Conservation (phyloP, 1,284 basidiomycete genomes). For the Mycena citricolor region DNA sequence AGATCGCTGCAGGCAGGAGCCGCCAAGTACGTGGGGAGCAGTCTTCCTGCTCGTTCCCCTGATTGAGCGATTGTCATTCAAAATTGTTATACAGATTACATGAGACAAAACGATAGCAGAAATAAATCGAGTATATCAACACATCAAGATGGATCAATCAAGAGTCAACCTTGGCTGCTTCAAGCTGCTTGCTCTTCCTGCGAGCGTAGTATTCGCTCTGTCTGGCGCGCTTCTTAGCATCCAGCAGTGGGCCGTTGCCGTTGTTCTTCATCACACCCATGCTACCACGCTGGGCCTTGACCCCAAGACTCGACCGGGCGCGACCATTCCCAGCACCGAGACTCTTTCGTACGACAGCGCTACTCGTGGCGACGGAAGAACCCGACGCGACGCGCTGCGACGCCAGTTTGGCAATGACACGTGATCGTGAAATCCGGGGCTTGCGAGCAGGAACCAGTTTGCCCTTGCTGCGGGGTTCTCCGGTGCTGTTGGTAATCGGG, state of each 20-base stretch:
- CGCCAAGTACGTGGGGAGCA: too few relatives aligned
- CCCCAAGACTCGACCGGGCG: slow-evolving; percentile 58
- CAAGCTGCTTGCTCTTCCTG: slow-evolving; percentile 45
- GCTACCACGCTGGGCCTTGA: slow-evolving; percentile 45
- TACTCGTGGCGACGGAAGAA: slow-evolving; percentile 18
- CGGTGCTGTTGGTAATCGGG: slow-evolving; percentile 46
- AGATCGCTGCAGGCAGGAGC: too few relatives aligned
- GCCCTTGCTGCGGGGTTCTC: slow-evolving; percentile 25
- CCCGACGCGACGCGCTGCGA: slow-evolving; percentile 58
- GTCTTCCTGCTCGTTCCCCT: too few relatives aligned
- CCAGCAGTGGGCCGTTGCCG: slow-evolving; percentile 44
- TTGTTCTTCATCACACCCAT: slow-evolving; percentile 35
- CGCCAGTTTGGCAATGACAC: slow-evolving; percentile 71
- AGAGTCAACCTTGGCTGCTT: too few relatives aligned
- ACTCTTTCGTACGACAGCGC: slow-evolving; percentile 23
- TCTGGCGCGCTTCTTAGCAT: slow-evolving; percentile 63
- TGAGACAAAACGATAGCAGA: too few relatives aligned
- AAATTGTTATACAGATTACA: too few relatives aligned
- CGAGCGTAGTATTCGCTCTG: slow-evolving; percentile 68
- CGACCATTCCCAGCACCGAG: slow-evolving; percentile 29
- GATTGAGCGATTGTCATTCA: too few relatives aligned
- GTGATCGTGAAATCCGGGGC: slow-evolving; percentile 75
- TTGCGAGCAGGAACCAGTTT: slow-evolving; percentile 44
- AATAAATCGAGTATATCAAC: too few relatives aligned
- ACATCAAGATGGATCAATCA: too few relatives aligned